Evolutionary conservation across 179 eudicot species (phyloP), one percentile per base, ranked within the genome.

Genomic region (Patellifolia procumbens): DNA sequence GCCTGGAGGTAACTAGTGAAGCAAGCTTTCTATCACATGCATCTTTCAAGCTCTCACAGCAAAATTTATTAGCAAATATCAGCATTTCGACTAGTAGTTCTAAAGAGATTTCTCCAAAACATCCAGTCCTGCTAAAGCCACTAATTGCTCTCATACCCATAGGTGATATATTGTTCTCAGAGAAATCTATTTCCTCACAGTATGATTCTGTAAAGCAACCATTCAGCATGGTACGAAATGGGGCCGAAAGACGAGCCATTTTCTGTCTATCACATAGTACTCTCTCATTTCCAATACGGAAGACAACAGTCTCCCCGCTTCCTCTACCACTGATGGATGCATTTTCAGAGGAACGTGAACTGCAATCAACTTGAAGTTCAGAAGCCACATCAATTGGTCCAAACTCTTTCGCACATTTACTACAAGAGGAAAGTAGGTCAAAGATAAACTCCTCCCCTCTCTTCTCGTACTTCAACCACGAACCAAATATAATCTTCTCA

Each of bases 391-490:
- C 95, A 37, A 91, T 75, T 11, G 83, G 78, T 52, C 89, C 92
- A 81, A 86, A 90, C 81, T 91, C 95, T 71, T 83, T 85, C 1
- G 89, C 86, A 78, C 90, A 88, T 81, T 92, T 93, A 79, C 87
- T 88, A 85, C 91, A 90, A 15, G 95, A 88, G 13, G 87, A 77
- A 65, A 92, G 91, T 51, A 92, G 82, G 61, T 92, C 95, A 70
- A 84, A 85, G 35, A 92, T 80, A 39, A 91, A 84, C 72, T 89
- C 97, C 66, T 93, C 96, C 19, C 95, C 97, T 84, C 83, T 92
- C 83, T 89, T 95, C 88, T 95, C 97, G 70, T 92, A 88, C 72
- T 88, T 95, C 81, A 95, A 84, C 99, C 99, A 95, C 48, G 99
- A 89, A 62, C 91, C 94, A 74, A 92, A 91, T 24, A 95, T 76